phyloP scores from a whole-genome alignment of 1,284 basidiomycete genomes.

The Heliocybe sulcata region DNA sequence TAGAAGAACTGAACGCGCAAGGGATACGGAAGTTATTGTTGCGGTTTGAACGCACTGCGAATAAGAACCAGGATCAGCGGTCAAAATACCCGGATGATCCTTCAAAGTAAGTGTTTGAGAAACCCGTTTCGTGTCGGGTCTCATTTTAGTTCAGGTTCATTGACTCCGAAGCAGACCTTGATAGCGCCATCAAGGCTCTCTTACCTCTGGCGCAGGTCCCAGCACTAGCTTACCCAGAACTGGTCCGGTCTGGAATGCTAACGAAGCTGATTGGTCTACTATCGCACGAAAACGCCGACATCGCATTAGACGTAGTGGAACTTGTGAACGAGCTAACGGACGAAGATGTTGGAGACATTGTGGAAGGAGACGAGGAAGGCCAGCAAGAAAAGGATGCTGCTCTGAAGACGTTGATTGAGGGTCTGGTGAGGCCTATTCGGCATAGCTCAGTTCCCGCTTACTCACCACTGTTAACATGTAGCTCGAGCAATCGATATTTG shows the following conservation, averaged over 20 bases:
- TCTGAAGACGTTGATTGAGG: conserved; percentile 67
- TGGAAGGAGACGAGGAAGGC: conserved; percentile 54
- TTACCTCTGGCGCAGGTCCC: conserved; percentile 88
- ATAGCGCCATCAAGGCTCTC: conserved; percentile 79
- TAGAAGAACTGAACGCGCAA: conserved; percentile 60
- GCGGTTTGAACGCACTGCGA: conserved; percentile 81
- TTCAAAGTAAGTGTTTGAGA: conserved; percentile 56
- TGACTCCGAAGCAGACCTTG: conserved; percentile 94
- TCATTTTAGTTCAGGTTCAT: conserved; percentile 70
- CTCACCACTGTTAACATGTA: conserved; percentile 22
- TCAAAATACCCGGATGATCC: conserved; percentile 90
- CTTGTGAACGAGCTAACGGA: conserved; percentile 93
- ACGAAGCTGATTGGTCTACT: conserved; percentile 76
- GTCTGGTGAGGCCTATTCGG: conserved; percentile 48
- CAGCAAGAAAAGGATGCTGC: conserved; percentile 54
- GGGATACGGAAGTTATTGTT: conserved; percentile 71
- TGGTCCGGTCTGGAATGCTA: conserved; percentile 72
- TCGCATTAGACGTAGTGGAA: conserved; percentile 88
- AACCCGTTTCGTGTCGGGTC: conserved; percentile 1
- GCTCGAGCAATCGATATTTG: conserved; percentile 79
- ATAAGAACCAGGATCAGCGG: conserved; percentile 92
- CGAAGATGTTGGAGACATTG: conserved; percentile 85
- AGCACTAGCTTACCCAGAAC: conserved; percentile 80
- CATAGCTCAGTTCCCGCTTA: not conserved
- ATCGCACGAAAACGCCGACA: conserved; percentile 90